Evolutionary conservation across 768 basidiomycete genomes (phyloP).

Genomic region (Austroboletus eburneus): DNA sequence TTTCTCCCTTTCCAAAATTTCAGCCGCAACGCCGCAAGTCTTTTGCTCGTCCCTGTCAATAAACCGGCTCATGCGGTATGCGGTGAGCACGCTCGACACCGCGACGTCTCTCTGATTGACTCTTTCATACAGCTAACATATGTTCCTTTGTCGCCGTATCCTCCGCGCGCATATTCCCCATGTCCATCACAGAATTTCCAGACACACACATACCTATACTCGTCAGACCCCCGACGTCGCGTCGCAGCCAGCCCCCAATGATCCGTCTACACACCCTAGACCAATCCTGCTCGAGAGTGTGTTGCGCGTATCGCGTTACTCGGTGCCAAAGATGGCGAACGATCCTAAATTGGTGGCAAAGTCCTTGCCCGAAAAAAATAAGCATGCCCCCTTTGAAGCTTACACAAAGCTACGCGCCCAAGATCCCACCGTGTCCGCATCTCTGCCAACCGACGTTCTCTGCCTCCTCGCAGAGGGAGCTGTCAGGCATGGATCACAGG

Average conservation of each 20-base stretch:
- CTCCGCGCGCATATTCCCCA: slow-evolving; percentile 42
- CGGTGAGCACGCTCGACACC: slow-evolving; percentile 36
- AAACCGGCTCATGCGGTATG: slow-evolving; percentile 48
- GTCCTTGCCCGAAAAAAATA: slow-evolving; percentile 9
- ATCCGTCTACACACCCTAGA: slow-evolving; percentile 6
- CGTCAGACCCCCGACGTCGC: slow-evolving; percentile 7
- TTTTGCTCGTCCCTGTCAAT: slow-evolving; percentile 28
- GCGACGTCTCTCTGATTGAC: neutral
- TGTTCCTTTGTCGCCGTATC: slow-evolving; percentile 68
- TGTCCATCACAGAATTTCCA: slow-evolving; percentile 15
- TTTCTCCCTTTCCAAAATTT: slow-evolving; percentile 25
- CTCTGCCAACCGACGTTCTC: slow-evolving; percentile 27
- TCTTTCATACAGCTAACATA: slow-evolving; percentile 55
- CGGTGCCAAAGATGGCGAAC: slow-evolving; percentile 20
- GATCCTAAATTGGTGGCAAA: slow-evolving; percentile 7
- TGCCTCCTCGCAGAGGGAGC: slow-evolving; percentile 29
- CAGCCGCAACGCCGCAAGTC: too few relatives aligned
- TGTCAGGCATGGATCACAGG: slow-evolving; percentile 26
- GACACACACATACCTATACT: slow-evolving; percentile 14
- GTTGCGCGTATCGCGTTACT: slow-evolving; percentile 24
- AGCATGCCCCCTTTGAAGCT: slow-evolving; percentile 26
- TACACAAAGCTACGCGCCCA: slow-evolving; percentile 25
- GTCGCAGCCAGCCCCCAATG: neutral
- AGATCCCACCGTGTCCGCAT: slow-evolving; percentile 18
- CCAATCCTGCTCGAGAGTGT: slow-evolving; percentile 24